Evolutionary conservation across 352 stramenopile species (phyloP).

Genomic region (Phytophthora fragariae): DNA sequence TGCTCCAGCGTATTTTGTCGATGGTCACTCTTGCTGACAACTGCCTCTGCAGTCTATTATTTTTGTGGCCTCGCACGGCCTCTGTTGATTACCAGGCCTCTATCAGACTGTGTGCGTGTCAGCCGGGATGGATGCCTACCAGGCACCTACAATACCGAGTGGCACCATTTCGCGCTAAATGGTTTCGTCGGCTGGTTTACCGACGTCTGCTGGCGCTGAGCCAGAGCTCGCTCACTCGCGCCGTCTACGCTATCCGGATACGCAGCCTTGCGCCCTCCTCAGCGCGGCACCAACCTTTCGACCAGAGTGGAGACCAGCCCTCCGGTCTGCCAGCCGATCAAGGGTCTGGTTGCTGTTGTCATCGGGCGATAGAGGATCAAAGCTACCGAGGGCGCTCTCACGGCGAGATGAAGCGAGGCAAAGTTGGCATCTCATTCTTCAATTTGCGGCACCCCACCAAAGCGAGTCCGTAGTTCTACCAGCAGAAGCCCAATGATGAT

Average conservation of each 20-base stretch:
- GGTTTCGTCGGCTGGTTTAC: too few species aligned
- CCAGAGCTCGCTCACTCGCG: neutral
- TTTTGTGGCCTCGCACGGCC: too few species aligned
- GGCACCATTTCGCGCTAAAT: too few species aligned
- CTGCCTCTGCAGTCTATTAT: too few species aligned
- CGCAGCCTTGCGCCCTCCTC: neutral
- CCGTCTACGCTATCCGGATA: neutral
- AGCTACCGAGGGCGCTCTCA: neutral
- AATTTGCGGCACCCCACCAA: neutral
- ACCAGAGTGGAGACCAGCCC: neutral
- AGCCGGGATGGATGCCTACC: neutral
- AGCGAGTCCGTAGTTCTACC: neutral
- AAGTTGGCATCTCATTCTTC: neutral
- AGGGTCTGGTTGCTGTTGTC: neutral
- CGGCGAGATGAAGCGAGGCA: neutral
- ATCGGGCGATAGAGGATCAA: too few species aligned
- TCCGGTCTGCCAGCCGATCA: neutral
- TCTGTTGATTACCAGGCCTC: too few species aligned
- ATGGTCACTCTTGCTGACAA: too few species aligned
- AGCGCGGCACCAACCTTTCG: neutral
- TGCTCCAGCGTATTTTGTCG: too few species aligned
- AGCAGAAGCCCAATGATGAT: conserved; percentile 6
- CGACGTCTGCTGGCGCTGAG: too few species aligned
- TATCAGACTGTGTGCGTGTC: too few species aligned
- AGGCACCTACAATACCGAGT: too few species aligned